These are phyloP conservation scores for Chondrostereum purpureum DNA, from an alignment of 1,284 basidiomycete genomes.

Conservation along the genomic window DNA sequence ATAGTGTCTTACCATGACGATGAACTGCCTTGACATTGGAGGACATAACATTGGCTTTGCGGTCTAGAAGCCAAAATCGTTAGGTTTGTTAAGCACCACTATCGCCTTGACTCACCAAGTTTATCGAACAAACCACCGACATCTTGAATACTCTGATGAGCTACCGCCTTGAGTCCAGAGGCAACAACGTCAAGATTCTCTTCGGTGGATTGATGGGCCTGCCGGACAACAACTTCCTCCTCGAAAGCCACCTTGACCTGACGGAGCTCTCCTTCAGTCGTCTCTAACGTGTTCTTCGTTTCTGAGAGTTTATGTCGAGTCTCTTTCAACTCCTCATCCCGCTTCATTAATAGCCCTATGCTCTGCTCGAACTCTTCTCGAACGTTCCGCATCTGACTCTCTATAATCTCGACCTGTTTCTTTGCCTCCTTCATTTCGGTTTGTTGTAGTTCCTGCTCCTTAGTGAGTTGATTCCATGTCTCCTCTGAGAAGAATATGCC, in stretches of 20 bases:
- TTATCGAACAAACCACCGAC: slow-evolving; percentile 76
- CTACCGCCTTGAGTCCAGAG: slow-evolving; percentile 56
- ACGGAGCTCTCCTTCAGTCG: slow-evolving; percentile 49
- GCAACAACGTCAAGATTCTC: slow-evolving; percentile 67
- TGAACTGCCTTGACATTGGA: slow-evolving; percentile 64
- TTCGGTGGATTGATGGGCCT: slow-evolving; percentile 78
- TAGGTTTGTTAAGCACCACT: too few species aligned
- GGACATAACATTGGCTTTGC: slow-evolving; percentile 63
- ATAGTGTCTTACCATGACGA: slow-evolving; percentile 54
- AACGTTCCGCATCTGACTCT: slow-evolving; percentile 73
- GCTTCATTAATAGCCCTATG: slow-evolving; percentile 67
- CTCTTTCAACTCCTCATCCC: slow-evolving; percentile 67
- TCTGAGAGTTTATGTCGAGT: slow-evolving; percentile 55
- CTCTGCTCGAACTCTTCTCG: slow-evolving; percentile 89
- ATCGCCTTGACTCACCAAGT: slow-evolving; percentile 59
- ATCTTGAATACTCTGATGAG: slow-evolving; percentile 66
- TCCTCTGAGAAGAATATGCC: slow-evolving; percentile 91
- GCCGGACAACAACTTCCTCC: slow-evolving; percentile 71
- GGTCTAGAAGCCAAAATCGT: slow-evolving; percentile 42
- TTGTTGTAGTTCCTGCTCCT: slow-evolving; percentile 68
- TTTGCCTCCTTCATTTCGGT: slow-evolving; percentile 78
- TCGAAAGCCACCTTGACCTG: slow-evolving; percentile 53
- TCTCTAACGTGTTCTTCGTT: slow-evolving; percentile 47
- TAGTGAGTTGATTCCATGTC: slow-evolving; percentile 78
- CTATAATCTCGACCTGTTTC: slow-evolving; percentile 77